These are phyloP conservation scores for Neurospora sp. DNA, from an alignment of 495 filamentous ascomycete species.

Conservation along the genomic window DNA sequence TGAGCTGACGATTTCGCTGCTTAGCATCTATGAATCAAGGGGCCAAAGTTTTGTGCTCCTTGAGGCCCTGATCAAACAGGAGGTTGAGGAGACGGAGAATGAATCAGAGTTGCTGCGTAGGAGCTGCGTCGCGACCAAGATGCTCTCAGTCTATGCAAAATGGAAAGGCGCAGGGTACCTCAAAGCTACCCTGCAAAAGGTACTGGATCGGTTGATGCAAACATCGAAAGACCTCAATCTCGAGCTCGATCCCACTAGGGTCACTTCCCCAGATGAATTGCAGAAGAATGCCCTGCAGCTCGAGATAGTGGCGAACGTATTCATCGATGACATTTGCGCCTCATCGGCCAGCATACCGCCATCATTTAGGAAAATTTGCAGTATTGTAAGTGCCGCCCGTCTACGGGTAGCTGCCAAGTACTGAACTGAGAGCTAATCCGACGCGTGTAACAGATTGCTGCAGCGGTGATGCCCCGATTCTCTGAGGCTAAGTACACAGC, in stretches of 20 bases:
- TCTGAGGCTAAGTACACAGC: conserved; percentile 62
- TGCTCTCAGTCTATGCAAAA: conserved; percentile 57
- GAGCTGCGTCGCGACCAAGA: conserved; percentile 58
- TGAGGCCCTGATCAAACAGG: conserved; percentile 54
- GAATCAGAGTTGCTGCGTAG: conserved; percentile 52
- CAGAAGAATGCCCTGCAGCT: conserved; percentile 51
- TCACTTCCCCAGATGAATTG: conserved; percentile 46
- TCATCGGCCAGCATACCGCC: conserved; percentile 48
- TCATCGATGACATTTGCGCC: conserved; percentile 55
- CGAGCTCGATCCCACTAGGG: conserved; percentile 52
- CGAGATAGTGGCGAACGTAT: conserved; percentile 50
- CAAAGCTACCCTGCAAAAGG: conserved; percentile 51
- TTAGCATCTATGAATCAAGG: conserved; percentile 58
- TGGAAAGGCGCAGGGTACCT: conserved; percentile 57
- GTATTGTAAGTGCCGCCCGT: conserved; percentile 33
- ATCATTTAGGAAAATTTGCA: conserved; percentile 55
- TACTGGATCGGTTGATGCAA: conserved; percentile 48
- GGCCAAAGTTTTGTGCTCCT: conserved; percentile 50
- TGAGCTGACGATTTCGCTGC: conserved; percentile 51
- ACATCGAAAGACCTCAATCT: conserved; percentile 52
- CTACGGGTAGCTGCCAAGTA: background rate
- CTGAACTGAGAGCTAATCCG: background rate
- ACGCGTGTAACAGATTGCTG: conserved; percentile 36
- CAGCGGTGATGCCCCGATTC: conserved; percentile 47
- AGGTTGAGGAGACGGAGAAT: conserved; percentile 57